These are phyloP conservation scores for Auriscalpium orientale DNA, from an alignment of 768 basidiomycete species.

Conservation along the genomic window DNA sequence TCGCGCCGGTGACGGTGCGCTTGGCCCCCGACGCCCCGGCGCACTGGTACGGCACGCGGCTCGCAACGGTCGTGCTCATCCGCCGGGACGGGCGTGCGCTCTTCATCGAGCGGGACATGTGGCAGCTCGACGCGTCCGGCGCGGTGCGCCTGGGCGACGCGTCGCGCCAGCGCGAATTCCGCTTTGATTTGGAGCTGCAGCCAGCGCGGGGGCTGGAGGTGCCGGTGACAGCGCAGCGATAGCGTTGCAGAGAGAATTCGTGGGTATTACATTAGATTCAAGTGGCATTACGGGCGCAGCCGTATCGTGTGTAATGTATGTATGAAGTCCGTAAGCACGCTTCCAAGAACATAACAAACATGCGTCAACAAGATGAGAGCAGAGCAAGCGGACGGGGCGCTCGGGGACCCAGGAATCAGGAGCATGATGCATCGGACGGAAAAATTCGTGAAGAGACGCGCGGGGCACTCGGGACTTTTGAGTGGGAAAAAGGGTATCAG, in stretches of 20 bases:
- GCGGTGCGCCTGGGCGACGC: conserved; percentile 31
- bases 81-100: conserved; percentile 48
- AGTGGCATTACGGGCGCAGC: conserved; percentile 14
- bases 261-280: conserved; percentile 7
- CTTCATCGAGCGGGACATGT: conserved; percentile 70
- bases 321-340: conserved; percentile 14
- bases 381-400: conserved; percentile 7
- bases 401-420: not conserved
- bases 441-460: not conserved
- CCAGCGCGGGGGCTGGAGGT: too few relatives aligned
- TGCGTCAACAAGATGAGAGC: conserved; percentile 4
- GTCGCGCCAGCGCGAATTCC: conserved; percentile 42
- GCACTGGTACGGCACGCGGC: conserved; percentile 56
- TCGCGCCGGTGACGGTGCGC: conserved; percentile 39
- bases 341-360: conserved; percentile 13
- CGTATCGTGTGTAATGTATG: conserved; percentile 4
- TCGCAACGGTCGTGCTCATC: conserved; percentile 66
- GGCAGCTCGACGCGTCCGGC: conserved; percentile 38
- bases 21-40: not conserved
- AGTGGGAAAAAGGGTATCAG: conserved; percentile 4
- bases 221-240: too few relatives aligned
- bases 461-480: not conserved
- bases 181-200: not conserved
- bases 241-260: not conserved
- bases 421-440: not conserved